A percentile compares a stretch with the other conserved stretches of the same genome.
phyloP scores from a whole-genome alignment of 2,329 filamentous ascomycete genomes.

The Coniosporium tulheliwenetii region DNA sequence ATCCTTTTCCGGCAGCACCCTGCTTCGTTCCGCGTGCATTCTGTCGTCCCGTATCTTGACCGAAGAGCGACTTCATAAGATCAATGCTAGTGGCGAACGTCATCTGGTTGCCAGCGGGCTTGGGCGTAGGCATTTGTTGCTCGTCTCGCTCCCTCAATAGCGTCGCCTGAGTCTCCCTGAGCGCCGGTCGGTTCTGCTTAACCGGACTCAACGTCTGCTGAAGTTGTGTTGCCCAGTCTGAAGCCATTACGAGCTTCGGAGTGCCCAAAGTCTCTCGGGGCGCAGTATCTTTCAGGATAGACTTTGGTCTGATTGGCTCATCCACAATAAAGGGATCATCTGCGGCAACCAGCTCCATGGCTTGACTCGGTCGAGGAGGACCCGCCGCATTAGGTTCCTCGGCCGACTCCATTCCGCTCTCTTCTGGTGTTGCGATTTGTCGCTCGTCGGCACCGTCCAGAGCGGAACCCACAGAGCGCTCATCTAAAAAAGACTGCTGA shows the following conservation, averaged over 20 bases:
- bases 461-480: conserved; percentile 72
- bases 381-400: conserved; percentile 61
- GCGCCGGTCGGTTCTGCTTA: conserved; percentile 70
- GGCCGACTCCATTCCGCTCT: conserved; percentile 57
- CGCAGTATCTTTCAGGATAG: conserved; percentile 27
- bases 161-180: conserved; percentile 49
- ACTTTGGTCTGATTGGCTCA: conserved; percentile 25
- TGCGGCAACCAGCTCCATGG: conserved; percentile 3
- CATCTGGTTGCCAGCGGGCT: conserved; percentile 18
- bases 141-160: conserved; percentile 34
- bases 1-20: conserved; percentile 45
- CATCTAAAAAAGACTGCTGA: conserved; percentile 73
- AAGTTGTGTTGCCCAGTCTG: conserved; percentile 88
- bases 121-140: conserved; percentile 18
- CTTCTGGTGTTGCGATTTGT: conserved; percentile 31
- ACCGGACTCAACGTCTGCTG: conserved; percentile 86
- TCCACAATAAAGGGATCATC: conserved; percentile 15
- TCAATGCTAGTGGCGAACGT: conserved; percentile 83
- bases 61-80: conserved; percentile 88
- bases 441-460: conserved; percentile 33
- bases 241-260: conserved; percentile 44
- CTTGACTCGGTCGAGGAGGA: conserved; percentile 32
- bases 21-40: conserved; percentile 33
- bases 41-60: conserved; percentile 45
- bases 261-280: conserved; percentile 25